These are phyloP conservation scores for Colletotrichum kahawae DNA, from an alignment of 2,329 filamentous ascomycete species.

Conservation along the genomic window DNA sequence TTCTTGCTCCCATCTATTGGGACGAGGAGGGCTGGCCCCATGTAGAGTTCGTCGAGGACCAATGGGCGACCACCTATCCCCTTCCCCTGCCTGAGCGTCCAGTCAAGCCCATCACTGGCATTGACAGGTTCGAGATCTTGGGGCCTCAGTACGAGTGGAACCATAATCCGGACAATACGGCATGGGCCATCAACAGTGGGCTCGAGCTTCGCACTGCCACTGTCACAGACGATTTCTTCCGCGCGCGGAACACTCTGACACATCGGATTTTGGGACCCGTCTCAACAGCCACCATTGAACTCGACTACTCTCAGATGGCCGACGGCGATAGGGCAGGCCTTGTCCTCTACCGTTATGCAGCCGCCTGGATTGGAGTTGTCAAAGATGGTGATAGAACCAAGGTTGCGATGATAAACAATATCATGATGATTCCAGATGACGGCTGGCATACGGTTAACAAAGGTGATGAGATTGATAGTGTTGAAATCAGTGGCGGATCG, in stretches of 20 bases:
- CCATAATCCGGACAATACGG: not conserved
- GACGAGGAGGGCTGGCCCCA: not conserved
- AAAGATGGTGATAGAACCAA: not conserved
- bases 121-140: not conserved
- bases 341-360: not conserved
- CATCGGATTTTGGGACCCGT: not conserved
- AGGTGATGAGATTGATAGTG: not conserved
- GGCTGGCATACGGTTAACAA: not conserved
- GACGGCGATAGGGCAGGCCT: not conserved
- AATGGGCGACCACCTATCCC: not conserved
- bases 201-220: not conserved
- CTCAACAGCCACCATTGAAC: not conserved
- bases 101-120: not conserved
- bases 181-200: fast-evolving
- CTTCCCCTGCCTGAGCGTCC: not conserved
- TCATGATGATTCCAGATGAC: not conserved
- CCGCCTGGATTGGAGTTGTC: not conserved
- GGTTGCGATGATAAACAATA: not conserved
- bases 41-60: not conserved
- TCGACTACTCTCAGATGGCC: not conserved
- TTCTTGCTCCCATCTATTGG: not conserved
- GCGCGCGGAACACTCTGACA: not conserved
- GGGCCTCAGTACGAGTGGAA: not conserved
- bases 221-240: not conserved
- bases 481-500: not conserved